phyloP scores from a whole-genome alignment of 2,329 filamentous ascomycete genomes.

The Ophiostoma triangulosporum region DNA sequence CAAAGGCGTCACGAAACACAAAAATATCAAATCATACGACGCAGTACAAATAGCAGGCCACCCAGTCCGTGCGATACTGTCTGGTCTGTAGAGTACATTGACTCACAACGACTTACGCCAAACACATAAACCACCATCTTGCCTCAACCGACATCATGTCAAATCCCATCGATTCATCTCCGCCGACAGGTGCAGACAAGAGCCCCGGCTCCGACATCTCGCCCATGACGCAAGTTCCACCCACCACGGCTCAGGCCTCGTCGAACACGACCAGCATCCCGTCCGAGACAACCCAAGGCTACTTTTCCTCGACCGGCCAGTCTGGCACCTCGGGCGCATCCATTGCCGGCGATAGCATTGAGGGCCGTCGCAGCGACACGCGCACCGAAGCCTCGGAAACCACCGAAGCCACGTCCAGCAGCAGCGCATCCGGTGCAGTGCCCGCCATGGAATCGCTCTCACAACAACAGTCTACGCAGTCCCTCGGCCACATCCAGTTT shows the following conservation, averaged over 20 bases:
- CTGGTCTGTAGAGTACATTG: too few species aligned
- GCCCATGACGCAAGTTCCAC: slow-evolving; percentile 23
- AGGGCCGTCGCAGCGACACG: slow-evolving; percentile 1
- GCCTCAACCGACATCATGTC: background rate
- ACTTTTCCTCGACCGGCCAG: slow-evolving; percentile 15
- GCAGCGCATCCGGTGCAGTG: background rate
- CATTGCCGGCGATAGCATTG: slow-evolving; percentile 1
- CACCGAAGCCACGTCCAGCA: slow-evolving; percentile 1
- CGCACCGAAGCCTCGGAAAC: slow-evolving; percentile 3
- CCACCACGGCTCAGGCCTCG: slow-evolving; percentile 12
- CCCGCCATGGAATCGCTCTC: too few species aligned
- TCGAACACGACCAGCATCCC: background rate
- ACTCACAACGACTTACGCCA: background rate
- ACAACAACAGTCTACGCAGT: too few species aligned
- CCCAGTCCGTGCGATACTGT: too few species aligned
- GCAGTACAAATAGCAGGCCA: background rate
- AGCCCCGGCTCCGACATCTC: slow-evolving; percentile 31
- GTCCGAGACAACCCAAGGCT: slow-evolving; percentile 13
- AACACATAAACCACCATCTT: background rate
- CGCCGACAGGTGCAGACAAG: slow-evolving; percentile 12
- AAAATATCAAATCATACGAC: too few species aligned
- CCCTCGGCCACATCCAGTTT: background rate
- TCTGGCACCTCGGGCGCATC: background rate
- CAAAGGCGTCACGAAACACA: too few species aligned
- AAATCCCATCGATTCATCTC: background rate